Conservation (phyloP, 805 yeast species). For the Monosporozyma solicola region DNA sequence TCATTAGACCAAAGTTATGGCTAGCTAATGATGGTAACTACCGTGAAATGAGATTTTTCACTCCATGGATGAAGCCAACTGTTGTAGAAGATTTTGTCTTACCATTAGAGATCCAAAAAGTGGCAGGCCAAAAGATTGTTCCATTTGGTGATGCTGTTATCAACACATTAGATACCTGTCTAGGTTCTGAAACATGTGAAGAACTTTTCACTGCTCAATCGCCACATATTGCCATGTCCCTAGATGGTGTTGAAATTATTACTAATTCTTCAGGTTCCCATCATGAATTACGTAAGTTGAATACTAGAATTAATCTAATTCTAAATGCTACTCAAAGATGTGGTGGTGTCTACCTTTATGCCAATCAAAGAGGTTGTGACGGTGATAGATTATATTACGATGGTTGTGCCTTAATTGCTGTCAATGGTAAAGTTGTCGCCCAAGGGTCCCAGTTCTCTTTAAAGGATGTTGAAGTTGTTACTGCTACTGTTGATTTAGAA, state of each 20-base stretch:
- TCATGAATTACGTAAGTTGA: conserved; percentile 85
- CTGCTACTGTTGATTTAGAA: conserved; percentile 92
- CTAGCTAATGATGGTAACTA: conserved; percentile 97
- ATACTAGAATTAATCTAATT: conserved; percentile 76
- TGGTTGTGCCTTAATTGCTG: conserved; percentile 91
- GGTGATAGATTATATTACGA: conserved; percentile 96
- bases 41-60: conserved; percentile 93
- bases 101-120: conserved; percentile 58
- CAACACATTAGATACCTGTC: conserved; percentile 71
- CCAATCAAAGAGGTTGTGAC: conserved; percentile 97
- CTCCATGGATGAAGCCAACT: conserved; percentile 84
- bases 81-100: conserved; percentile 63
- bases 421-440: conserved; percentile 85
- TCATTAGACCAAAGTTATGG: conserved; percentile 88
- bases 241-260: conserved; percentile 96
- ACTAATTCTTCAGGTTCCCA: conserved; percentile 97
- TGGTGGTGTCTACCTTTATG: conserved; percentile 89
- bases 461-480: conserved; percentile 84
- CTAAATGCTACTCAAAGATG: conserved; percentile 90
- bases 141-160: conserved; percentile 88
- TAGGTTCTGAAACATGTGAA: conserved; percentile 98
- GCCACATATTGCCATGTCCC: conserved; percentile 84
- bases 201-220: conserved; percentile 94
- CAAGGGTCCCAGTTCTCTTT: conserved; percentile 89
- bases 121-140: conserved; percentile 61